Evolutionary conservation across 129 eudicot genomes (phyloP), one percentile per base, ranked within the genome.

Genomic region (Escallonia herrerae): DNA sequence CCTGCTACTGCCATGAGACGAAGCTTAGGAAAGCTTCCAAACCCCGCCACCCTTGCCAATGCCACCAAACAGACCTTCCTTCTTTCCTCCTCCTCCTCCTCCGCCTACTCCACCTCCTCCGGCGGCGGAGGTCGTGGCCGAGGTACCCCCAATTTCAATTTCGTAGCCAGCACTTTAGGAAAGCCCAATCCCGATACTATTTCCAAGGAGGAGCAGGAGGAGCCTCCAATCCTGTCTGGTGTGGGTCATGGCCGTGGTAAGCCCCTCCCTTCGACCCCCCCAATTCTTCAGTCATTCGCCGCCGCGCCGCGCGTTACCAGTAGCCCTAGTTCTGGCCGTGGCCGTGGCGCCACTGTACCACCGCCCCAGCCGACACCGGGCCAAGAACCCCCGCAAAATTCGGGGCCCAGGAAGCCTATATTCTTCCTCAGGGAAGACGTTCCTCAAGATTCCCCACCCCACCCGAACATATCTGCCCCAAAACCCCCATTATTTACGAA

Each of bases 181-280:
- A 40, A 73, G 4, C 62, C 65, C 12, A 45, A 6, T 10, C 41
- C 52, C 52, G 70, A 67, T 15, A 73, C 60, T 5, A 59, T 63
- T 41, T 8, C 73, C n/a, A 43, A 44, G 3, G 66, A 62, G 4
- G 54, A 43, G 5, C 15, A 8, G 7, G 11, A 22, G 11, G 70
- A 8, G 8, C 44, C 83, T 8, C 65, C 54, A 7, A 61, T 76
- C 49, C 65, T 78, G n/a, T 55, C 61, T 0, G 54, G 69, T 7
- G 8, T 5, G 3, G 96, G 96, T 65, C 94, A 78, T 63, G 90
- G 90, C 46, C 75, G 86, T 65, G 89, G 93, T 43, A 66, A 70
- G 45, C 82, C 84, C 50, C 56, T 67, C 12, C 42, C 79, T 48
- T 64, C 87, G 0, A 15, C 12, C 4, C 3, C 79, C 45, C 70